Conservation (phyloP, 495 filamentous ascomycete genomes). For the Apodospora peruviana region DNA sequence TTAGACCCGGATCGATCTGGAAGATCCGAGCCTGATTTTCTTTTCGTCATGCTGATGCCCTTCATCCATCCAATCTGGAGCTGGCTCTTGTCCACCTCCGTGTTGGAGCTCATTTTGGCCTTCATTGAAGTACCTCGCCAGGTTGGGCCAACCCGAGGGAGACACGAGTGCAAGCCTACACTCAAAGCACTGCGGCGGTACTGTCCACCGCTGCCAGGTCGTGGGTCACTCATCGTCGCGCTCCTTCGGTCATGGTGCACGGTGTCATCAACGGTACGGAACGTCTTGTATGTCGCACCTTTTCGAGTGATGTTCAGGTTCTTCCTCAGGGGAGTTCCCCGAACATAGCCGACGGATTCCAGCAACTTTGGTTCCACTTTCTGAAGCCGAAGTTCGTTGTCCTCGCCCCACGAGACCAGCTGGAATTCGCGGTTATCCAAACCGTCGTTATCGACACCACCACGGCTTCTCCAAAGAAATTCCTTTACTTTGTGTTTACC, state of each 20-base stretch:
- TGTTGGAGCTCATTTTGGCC: constrained; percentile 49
- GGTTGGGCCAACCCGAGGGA: constrained; percentile 29
- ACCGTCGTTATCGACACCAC: constrained; percentile 58
- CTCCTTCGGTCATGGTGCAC: constrained; percentile 34
- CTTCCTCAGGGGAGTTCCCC: constrained; percentile 57
- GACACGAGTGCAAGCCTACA: constrained; percentile 37
- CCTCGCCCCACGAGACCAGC: constrained; percentile 86
- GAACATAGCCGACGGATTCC: constrained; percentile 68
- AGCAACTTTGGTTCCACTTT: constrained; percentile 60
- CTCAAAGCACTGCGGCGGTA: constrained; percentile 38
- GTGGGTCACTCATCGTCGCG: constrained; percentile 47
- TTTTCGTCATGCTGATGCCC: constrained; percentile 75
- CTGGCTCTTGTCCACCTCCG: constrained; percentile 53
- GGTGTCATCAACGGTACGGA: constrained; percentile 57
- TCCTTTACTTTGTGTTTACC: constrained; percentile 80
- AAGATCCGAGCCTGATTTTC: constrained; percentile 31
- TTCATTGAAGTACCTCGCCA: constrained; percentile 59
- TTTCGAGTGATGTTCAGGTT: constrained; percentile 71
- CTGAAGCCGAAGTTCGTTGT: constrained; percentile 76
- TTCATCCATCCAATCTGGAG: constrained; percentile 86
- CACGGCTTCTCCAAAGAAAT: constrained; percentile 85
- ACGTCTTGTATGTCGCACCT: constrained; percentile 82
- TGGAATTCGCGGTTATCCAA: constrained; percentile 89
- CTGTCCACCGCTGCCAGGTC: constrained; percentile 34
- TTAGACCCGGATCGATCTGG: constrained; percentile 31